Conservation (phyloP, 2,329 filamentous ascomycete species). For the Colletotrichum eremochloae region DNA sequence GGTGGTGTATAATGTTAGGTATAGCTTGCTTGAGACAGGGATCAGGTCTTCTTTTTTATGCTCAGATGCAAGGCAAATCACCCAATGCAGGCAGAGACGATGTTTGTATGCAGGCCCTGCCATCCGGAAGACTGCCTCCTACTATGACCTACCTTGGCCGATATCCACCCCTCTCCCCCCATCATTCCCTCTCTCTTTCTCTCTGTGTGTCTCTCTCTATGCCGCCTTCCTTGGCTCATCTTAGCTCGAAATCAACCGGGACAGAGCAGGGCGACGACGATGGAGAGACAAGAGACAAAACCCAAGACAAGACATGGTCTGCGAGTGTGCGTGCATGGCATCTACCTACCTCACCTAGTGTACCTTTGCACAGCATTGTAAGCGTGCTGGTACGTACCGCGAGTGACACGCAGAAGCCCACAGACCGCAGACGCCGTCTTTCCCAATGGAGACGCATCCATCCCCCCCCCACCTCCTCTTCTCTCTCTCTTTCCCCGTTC, state of each 20-base stretch:
- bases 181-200: background rate
- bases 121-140: background rate
- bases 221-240: constrained; percentile 11
- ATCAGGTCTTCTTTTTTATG: background rate
- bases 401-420: too few relatives aligned
- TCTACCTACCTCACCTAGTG: background rate
- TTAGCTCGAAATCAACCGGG: constrained; percentile 5
- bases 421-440: background rate
- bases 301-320: background rate
- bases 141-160: background rate
- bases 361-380: background rate
- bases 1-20: too few relatives aligned
- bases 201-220: background rate
- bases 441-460: background rate
- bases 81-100: constrained; percentile 3
- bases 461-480: background rate
- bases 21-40: too few relatives aligned
- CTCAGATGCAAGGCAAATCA: background rate
- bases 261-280: background rate
- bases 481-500: background rate
- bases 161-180: background rate
- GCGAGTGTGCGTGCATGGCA: background rate
- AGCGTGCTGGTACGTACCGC: constrained; percentile 8
- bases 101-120: constrained; percentile 25
- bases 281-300: background rate